Evolutionary conservation across 768 basidiomycete genomes (phyloP).

Genomic region (Pilatotrama ljubarskyi): DNA sequence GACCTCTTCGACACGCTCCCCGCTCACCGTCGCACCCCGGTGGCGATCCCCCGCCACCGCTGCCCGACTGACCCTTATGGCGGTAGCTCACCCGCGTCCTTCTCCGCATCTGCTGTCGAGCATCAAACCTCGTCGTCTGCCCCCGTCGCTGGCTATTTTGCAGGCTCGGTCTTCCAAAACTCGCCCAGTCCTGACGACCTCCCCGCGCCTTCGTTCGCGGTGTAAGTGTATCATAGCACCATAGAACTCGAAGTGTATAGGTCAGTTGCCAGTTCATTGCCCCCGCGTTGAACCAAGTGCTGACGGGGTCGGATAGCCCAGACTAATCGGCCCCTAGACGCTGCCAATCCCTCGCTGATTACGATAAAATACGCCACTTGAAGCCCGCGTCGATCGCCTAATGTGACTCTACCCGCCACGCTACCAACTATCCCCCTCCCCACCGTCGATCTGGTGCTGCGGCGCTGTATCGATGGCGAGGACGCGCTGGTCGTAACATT

Average conservation of each 20-base stretch:
- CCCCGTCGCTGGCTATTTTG: slow-evolving; percentile 55
- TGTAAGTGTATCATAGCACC: slow-evolving; percentile 36
- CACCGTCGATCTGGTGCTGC: slow-evolving; percentile 23
- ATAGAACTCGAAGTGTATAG: slow-evolving; percentile 42
- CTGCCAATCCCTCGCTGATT: slow-evolving; percentile 31
- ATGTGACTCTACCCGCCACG: slow-evolving; percentile 25
- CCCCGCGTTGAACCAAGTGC: too few species aligned
- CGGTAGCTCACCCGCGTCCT: background rate
- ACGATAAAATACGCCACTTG: slow-evolving; percentile 29
- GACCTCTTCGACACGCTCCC: slow-evolving; percentile 31
- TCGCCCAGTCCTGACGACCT: slow-evolving; percentile 82
- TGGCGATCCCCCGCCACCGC: slow-evolving; percentile 18
- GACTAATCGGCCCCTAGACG: slow-evolving; percentile 41
- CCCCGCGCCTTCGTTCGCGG: slow-evolving; percentile 62
- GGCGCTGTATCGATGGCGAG: background rate
- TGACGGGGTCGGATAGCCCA: too few species aligned
- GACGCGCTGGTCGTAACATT: slow-evolving; percentile 19
- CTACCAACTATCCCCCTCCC: slow-evolving; percentile 27
- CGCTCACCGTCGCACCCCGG: slow-evolving; percentile 6
- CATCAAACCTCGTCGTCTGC: slow-evolving; percentile 23
- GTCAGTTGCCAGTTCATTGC: slow-evolving; percentile 29
- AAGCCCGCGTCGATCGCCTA: slow-evolving; percentile 33
- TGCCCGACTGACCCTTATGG: slow-evolving; percentile 10
- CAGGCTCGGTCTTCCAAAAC: slow-evolving; percentile 84
- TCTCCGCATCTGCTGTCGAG: slow-evolving; percentile 11